Evolutionary conservation across 371 early-diverging fungal species (phyloP).

Genomic region (Mortierella sp.): DNA sequence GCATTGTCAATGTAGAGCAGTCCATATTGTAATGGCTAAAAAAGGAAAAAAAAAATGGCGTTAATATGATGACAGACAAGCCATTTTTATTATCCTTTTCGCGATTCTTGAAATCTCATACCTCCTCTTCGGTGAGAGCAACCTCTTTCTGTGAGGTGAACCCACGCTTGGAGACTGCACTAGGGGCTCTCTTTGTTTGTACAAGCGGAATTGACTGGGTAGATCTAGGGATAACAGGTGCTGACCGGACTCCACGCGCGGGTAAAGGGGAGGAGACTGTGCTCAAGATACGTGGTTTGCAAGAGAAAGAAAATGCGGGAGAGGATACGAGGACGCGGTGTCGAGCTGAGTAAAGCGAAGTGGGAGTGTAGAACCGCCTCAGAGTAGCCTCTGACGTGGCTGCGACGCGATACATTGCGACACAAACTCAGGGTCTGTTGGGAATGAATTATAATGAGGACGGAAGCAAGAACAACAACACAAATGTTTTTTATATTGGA

Average conservation of each 20-base stretch:
- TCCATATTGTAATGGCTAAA: conserved; percentile 42
- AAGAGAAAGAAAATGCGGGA: not conserved
- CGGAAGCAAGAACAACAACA: not conserved
- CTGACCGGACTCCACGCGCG: conserved; percentile 7
- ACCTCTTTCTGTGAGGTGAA: conserved; percentile 15
- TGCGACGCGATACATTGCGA: conserved; percentile 51
- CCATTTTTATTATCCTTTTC: conserved; percentile 5
- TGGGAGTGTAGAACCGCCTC: conserved; percentile 12
- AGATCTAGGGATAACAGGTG: not conserved
- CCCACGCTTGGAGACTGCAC: conserved; percentile 4
- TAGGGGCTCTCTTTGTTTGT: conserved; percentile 16
- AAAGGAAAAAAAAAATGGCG: not conserved
- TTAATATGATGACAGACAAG: conserved; percentile 11
- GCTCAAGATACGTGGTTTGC: not conserved
- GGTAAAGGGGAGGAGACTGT: not conserved
- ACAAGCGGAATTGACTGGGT: conserved; percentile 4
- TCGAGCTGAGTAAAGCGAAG: conserved; percentile 1
- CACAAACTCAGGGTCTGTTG: not conserved
- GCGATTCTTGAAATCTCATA: not conserved
- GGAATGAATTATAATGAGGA: not conserved
- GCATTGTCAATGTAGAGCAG: conserved; percentile 55
- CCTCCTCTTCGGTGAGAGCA: conserved; percentile 30
- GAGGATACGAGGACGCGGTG: not conserved
- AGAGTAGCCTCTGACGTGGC: conserved; percentile 42
- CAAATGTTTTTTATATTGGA: not conserved